These are phyloP conservation scores for Penicilliopsis zonata DNA, from an alignment of 495 filamentous ascomycete genomes.

Conservation along the genomic window DNA sequence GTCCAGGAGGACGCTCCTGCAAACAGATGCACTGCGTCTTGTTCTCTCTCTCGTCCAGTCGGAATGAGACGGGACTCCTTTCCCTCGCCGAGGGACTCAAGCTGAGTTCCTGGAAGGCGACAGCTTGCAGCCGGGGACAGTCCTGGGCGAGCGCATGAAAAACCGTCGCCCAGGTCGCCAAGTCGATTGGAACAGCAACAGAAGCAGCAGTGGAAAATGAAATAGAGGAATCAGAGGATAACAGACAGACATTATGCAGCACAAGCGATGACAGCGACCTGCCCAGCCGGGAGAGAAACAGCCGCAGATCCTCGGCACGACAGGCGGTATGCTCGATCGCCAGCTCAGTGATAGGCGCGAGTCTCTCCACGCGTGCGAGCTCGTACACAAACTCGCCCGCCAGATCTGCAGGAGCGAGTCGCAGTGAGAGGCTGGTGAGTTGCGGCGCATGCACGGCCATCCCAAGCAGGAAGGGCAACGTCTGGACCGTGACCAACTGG, in stretches of 20 bases:
- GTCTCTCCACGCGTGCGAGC: constrained; percentile 7
- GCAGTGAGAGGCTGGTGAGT: constrained; percentile 11
- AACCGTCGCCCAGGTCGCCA: too few relatives aligned
- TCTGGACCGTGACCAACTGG: constrained; percentile 17
- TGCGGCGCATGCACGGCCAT: constrained; percentile 13
- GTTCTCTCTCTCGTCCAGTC: too few relatives aligned
- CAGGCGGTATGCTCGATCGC: constrained; percentile 12
- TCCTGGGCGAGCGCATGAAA: too few relatives aligned
- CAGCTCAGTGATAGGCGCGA: constrained; percentile 11
- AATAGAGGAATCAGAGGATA: too few relatives aligned
- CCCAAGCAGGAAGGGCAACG: constrained; percentile 15
- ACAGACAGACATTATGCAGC: constrained; percentile 12
- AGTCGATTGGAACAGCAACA: too few relatives aligned
- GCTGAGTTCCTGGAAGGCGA: too few relatives aligned
- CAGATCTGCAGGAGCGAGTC: constrained; percentile 14
- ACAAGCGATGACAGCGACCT: constrained; percentile 7
- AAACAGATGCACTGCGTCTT: too few relatives aligned
- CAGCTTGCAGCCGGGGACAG: too few relatives aligned
- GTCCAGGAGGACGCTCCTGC: too few relatives aligned
- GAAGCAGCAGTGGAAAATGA: too few relatives aligned
- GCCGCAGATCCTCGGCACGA: constrained; percentile 8
- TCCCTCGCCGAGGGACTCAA: too few relatives aligned
- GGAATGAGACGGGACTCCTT: too few relatives aligned
- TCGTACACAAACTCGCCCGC: constrained; percentile 18
- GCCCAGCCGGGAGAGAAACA: constrained; percentile 6